Percentiles rank a stretch among this genome's conserved stretches.
Conservation (phyloP, 495 filamentous ascomycete species). For the Tuber indicum region DNA sequence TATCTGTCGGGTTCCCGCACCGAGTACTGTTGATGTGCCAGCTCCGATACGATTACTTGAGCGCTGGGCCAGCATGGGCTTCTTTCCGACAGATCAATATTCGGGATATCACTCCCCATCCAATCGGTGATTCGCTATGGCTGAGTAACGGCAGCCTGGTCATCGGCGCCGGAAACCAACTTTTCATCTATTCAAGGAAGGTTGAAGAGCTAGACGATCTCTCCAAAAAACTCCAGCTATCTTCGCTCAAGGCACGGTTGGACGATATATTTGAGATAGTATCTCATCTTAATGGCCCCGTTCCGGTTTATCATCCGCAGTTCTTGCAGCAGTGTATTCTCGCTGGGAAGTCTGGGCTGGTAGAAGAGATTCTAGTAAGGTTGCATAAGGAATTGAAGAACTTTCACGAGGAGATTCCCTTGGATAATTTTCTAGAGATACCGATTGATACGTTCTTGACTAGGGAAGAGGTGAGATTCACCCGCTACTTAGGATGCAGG, state of each 20-base stretch:
- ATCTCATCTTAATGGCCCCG: conserved; percentile 71
- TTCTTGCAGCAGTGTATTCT: conserved; percentile 85
- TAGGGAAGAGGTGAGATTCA: conserved; percentile 46
- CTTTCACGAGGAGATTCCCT: conserved; percentile 69
- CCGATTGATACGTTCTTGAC: conserved; percentile 58
- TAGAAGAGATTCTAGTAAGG: conserved; percentile 65
- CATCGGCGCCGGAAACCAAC: conserved; percentile 83
- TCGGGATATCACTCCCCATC: conserved; percentile 69
- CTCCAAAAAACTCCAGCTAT: conserved; percentile 41
- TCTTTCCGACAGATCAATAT: conserved; percentile 75
- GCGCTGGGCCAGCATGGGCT: conserved; percentile 85
- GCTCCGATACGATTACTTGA: conserved; percentile 88
- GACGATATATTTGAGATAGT: conserved; percentile 74
- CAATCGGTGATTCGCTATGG: conserved; percentile 91
- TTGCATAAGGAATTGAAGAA: conserved; percentile 77
- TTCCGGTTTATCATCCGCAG: conserved; percentile 91
- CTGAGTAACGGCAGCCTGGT: conserved; percentile 73
- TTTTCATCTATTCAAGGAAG: conserved; percentile 77
- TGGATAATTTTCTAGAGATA: conserved; percentile 76
- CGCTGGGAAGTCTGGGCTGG: conserved; percentile 65
- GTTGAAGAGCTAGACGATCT: conserved; percentile 58
- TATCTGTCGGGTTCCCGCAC: conserved; percentile 85
- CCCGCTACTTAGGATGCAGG: background rate
- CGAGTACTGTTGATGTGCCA: conserved; percentile 79
- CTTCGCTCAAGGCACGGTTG: conserved; percentile 41